phyloP scores from a whole-genome alignment of 768 basidiomycete species.

The Kwoniella sp. region DNA sequence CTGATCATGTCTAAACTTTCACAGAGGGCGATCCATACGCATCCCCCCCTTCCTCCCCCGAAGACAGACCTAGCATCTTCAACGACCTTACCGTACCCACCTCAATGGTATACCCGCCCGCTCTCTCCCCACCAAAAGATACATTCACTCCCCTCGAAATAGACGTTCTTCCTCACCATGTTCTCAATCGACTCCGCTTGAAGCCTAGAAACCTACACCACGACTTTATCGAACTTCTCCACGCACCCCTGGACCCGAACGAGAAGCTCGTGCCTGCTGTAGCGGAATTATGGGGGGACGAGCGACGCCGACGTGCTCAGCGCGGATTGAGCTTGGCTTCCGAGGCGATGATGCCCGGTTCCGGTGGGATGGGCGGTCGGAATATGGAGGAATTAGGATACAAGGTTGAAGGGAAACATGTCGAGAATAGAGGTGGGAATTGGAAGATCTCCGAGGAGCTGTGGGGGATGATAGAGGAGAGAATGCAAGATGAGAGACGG shows the following conservation, averaged over 20 bases:
- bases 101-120: slow-evolving; percentile 38
- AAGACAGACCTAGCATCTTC: slow-evolving; percentile 36
- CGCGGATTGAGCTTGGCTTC: slow-evolving; percentile 69
- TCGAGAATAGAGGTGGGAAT: slow-evolving; percentile 66
- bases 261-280: slow-evolving; percentile 85
- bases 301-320: slow-evolving; percentile 70
- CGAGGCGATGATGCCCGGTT: slow-evolving; percentile 71
- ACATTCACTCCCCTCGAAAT: slow-evolving; percentile 67
- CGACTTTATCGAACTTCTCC: slow-evolving; percentile 64
- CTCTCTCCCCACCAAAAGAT: slow-evolving; percentile 49
- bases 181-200: slow-evolving; percentile 77
- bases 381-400: slow-evolving; percentile 47
- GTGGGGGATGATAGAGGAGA: slow-evolving; percentile 70
- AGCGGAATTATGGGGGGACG: slow-evolving; percentile 94
- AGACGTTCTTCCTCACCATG: slow-evolving; percentile 76
- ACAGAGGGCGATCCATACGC: slow-evolving; percentile 51
- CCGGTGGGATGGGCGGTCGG: slow-evolving; percentile 59
- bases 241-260: slow-evolving; percentile 58
- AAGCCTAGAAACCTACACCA: slow-evolving; percentile 69
- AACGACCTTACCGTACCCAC: slow-evolving; percentile 47
- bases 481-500: slow-evolving; percentile 62
- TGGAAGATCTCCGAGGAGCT: slow-evolving; percentile 64
- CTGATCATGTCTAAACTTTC: background rate
- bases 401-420: slow-evolving; percentile 58
- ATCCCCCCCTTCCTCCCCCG: slow-evolving; percentile 26